phyloP scores from a whole-genome alignment of 2,329 filamentous ascomycete genomes.

The Triangularia setosa region DNA sequence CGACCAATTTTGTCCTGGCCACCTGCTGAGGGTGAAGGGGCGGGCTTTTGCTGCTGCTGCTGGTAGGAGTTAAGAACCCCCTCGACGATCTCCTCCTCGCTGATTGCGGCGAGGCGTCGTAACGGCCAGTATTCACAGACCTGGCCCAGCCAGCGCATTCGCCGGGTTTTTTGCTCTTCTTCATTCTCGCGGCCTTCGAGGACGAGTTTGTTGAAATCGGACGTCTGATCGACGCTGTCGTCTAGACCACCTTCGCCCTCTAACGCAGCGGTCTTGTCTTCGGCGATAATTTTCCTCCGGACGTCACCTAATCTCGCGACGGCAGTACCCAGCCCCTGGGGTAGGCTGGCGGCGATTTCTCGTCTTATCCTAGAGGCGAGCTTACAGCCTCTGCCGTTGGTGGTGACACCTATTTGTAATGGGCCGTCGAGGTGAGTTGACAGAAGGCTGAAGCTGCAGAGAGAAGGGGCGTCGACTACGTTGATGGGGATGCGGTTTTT shows the following conservation, averaged over 20 bases:
- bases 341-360: constrained; percentile 79
- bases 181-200: constrained; percentile 68
- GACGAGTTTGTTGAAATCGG: constrained; percentile 81
- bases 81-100: constrained; percentile 69
- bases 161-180: constrained; percentile 69
- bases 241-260: constrained; percentile 41
- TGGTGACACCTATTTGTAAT: constrained; percentile 91
- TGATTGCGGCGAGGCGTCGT: constrained; percentile 72
- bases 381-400: constrained; percentile 91
- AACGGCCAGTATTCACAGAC: constrained; percentile 99
- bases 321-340: constrained; percentile 68
- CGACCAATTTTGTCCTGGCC: constrained; percentile 45
- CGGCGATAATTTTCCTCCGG: constrained; percentile 66
- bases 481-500: constrained; percentile 86
- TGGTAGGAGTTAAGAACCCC: constrained; percentile 69
- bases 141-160: constrained; percentile 90
- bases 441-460: constrained; percentile 86
- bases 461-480: constrained; percentile 77
- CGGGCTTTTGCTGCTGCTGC: constrained; percentile 9
- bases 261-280: constrained; percentile 49
- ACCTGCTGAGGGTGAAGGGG: not conserved
- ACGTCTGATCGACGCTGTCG: constrained; percentile 68
- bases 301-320: constrained; percentile 74
- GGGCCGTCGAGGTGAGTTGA: constrained; percentile 88
- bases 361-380: constrained; percentile 83